phyloP scores from a whole-genome alignment of 495 filamentous ascomycete genomes.

The Penicillium taxi region DNA sequence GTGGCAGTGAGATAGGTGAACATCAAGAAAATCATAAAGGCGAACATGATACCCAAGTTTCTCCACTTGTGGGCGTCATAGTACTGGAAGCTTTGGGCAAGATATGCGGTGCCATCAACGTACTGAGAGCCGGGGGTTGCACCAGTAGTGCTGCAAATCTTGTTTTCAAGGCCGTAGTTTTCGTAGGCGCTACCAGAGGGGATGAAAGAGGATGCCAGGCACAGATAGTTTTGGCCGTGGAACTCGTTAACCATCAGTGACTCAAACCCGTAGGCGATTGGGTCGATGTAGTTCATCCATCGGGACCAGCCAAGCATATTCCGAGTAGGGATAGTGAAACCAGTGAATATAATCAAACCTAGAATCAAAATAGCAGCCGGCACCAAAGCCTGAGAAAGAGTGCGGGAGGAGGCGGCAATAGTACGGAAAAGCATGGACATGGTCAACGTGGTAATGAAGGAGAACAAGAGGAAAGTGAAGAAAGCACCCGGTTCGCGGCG shows the following conservation, averaged over 20 bases:
- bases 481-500: slow-evolving; percentile 43
- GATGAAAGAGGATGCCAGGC: slow-evolving; percentile 17
- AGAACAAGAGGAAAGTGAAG: slow-evolving; percentile 55
- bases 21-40: slow-evolving; percentile 57
- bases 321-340: slow-evolving; percentile 43
- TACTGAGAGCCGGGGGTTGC: slow-evolving; percentile 36
- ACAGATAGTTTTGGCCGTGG: slow-evolving; percentile 44
- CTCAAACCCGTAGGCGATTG: slow-evolving; percentile 45
- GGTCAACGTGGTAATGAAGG: slow-evolving; percentile 47
- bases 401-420: slow-evolving; percentile 44
- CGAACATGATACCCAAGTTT: slow-evolving; percentile 62
- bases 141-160: slow-evolving; percentile 50
- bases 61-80: slow-evolving; percentile 54
- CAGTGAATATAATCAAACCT: slow-evolving; percentile 46
- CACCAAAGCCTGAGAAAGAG: slow-evolving; percentile 46
- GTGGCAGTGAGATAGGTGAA: slow-evolving; percentile 36
- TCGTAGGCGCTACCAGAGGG: not conserved
- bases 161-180: slow-evolving; percentile 9
- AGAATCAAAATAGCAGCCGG: slow-evolving; percentile 45
- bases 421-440: slow-evolving; percentile 53
- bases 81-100: slow-evolving; percentile 49
- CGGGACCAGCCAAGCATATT: slow-evolving; percentile 49
- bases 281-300: slow-evolving; percentile 47
- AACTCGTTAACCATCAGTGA: slow-evolving; percentile 55
- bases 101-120: slow-evolving; percentile 47